Evolutionary conservation across 2,329 filamentous ascomycete genomes (phyloP).

Genomic region (Lasiodiplodia citricola): DNA sequence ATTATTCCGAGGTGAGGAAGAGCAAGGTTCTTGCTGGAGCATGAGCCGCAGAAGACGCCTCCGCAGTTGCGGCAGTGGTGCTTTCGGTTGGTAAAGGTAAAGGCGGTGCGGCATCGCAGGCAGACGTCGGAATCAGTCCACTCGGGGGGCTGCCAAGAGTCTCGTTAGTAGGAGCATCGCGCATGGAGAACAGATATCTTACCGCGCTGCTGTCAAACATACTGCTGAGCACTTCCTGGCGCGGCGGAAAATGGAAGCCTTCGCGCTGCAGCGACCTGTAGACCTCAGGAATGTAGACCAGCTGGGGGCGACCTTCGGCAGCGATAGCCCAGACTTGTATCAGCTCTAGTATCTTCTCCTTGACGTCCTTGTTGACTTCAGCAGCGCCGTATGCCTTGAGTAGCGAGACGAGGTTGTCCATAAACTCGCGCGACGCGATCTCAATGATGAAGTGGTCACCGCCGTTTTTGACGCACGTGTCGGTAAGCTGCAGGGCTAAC

Average conservation of each 20-base stretch:
- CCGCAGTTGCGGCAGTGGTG: conserved; percentile 98
- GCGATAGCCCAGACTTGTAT: conserved; percentile 93
- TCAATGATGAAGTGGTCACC: conserved; percentile 93
- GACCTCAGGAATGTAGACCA: conserved; percentile 86
- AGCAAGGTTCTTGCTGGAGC: conserved; percentile 85
- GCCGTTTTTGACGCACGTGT: conserved; percentile 98
- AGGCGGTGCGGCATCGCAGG: conserved; percentile 94
- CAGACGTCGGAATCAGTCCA: conserved; percentile 98
- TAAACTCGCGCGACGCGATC: conserved; percentile 95
- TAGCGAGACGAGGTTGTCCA: conserved; percentile 93
- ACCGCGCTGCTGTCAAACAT: conserved; percentile 98
- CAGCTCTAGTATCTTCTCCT: conserved; percentile 86
- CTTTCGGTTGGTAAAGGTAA: conserved; percentile 97
- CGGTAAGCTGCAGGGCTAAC: conserved; percentile 71
- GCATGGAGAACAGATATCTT: conserved; percentile 42
- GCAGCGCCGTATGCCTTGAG: conserved; percentile 77
- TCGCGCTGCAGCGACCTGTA: conserved; percentile 83
- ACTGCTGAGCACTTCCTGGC: conserved; percentile 84
- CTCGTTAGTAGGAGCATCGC: not conserved
- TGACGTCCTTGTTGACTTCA: conserved; percentile 83
- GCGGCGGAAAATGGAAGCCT: conserved; percentile 88
- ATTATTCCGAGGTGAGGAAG: conserved; percentile 92
- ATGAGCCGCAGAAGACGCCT: conserved; percentile 95
- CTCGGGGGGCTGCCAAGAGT: conserved; percentile 76
- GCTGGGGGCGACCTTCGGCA: conserved; percentile 80